Percentiles rank a stretch among this genome's conserved stretches.
phyloP scores from a whole-genome alignment of 2,329 filamentous ascomycete genomes.

The Pestalotiopsis fici region DNA sequence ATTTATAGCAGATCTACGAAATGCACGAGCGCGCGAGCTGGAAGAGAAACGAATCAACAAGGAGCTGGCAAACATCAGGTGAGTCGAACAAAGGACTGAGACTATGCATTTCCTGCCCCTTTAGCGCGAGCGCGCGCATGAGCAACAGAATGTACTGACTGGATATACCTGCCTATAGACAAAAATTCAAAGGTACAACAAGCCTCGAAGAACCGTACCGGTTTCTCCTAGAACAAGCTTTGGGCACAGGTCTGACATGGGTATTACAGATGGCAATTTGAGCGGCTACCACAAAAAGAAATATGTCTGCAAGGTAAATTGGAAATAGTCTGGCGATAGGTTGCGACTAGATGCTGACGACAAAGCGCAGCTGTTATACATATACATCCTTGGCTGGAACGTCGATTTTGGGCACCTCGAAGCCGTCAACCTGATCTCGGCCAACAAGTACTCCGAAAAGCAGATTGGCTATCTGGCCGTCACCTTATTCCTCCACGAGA shows the following conservation, averaged over 20 bases:
- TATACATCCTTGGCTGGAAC: constrained; percentile 98
- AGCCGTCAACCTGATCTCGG: constrained; percentile 96
- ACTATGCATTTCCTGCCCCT: not conserved
- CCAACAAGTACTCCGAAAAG: constrained; percentile 97
- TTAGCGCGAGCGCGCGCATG: not conserved
- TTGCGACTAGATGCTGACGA: constrained; percentile 21
- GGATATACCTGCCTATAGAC: constrained; percentile 43
- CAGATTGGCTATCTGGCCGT: constrained; percentile 98
- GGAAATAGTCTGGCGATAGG: constrained; percentile 3
- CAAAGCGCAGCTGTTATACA: constrained; percentile 77
- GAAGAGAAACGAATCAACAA: constrained; percentile 99
- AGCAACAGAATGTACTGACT: not conserved
- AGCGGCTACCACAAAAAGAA: constrained; percentile 99
- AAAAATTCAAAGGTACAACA: constrained; percentile 87
- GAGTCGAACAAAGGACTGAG: constrained; percentile 28
- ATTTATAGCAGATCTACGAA: constrained; percentile 95
- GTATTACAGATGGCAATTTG: constrained; percentile 70
- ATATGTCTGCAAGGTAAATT: constrained; percentile 91
- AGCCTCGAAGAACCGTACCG: not conserved
- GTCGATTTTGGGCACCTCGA: constrained; percentile 99
- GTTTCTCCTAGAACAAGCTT: not conserved
- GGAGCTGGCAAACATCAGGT: constrained; percentile 95
- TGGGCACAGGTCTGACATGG: constrained; percentile 23
- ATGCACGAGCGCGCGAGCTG: constrained; percentile 89
- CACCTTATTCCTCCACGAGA: constrained; percentile 94